Base-by-base conservation (phyloP, 2,329 filamentous ascomycete species). In the Cladosporium sp. region DNA sequence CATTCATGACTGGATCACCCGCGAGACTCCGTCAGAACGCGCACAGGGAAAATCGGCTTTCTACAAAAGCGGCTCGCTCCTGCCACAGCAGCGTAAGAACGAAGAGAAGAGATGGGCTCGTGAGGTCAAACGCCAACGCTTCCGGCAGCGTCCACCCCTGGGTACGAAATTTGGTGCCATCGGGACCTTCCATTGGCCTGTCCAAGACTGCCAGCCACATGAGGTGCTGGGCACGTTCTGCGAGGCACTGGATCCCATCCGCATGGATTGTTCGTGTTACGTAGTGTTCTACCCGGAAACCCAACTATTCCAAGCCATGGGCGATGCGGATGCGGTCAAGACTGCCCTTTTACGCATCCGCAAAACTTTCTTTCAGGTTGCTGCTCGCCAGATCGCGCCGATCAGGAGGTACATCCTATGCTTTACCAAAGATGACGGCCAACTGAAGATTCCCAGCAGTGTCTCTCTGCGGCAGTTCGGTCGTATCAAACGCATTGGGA, bases 101-200 rank as follows among this genome's bases (percentile, higher is more conserved):
- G 51, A 54, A 24, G 58, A 64, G 49, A 62, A 53, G 34, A 52
- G 52, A 20, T 65, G 59, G 59, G 34, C 41, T 17, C 52, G 47
- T 15, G 58, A 59, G 20, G 58, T 67, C 30, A 50, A 45, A 32
- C 48, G 43, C 13, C 58, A 60, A 42, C 44, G 49, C 1, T 66
- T 54, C 41, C 59, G 64, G 0, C 62, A 61, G 27, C 39, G 52
- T 37, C 64, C 64, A 12, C 59, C 59, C 0, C 42, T 38, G 4
- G 51, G 56, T 38, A 54, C 52, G 36, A 40, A 42, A 4, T 64
- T 64, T 38, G 55, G 54, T 3, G 56, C 59, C 2, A 62, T 66
- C 22, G 62, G 73, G 12, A 57, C 67, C 1, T 76, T 76, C 45
- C 58, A 71, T 17, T 78, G 74, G 76, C 75, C 74, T 3, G 54